Evolutionary conservation across 345 rosid species (phyloP), one percentile per base, ranked within the genome.

Genomic region (Hibiscus syriacus): DNA sequence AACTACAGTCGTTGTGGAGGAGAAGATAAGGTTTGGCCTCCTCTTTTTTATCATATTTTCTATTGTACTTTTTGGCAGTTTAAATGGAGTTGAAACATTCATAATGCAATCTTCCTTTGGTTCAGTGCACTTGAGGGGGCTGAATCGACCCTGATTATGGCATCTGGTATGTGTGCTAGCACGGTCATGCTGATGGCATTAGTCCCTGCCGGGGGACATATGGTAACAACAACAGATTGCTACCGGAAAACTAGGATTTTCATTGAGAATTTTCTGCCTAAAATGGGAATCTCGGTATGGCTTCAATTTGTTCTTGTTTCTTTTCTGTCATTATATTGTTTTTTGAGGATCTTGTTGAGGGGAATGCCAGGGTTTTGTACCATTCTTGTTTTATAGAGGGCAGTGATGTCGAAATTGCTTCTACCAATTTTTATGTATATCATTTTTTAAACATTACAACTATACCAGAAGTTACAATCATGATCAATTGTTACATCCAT

Each of bases 141-240:
- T 52, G 97, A 91, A 75, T 89, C 97, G 32, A 94, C 99, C 3
- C 72, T 94, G 81, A 79, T 94, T 72, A 70, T 87, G 92, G 97
- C 99, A n/a, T 94, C 97, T 72, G 99, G 99, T 67, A 94, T 94
- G 99, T 91, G 92, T 78, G 99, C 97, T 52, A 94, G 95, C 77
- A 86, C 89, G 14, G 90, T 91, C 68, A 30, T 91, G 97, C 69
- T 94, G 53, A 62, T 89, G 90, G 97, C 99, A 46, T 82, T 94
- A 83, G 97, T 94, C 80, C 99, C 97, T 55, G 95, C 91, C 67
- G 97, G 96, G 80, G 97, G 99, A 25, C 99, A 94, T 72, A 66
- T 94, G 63, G 90, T 94, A 32, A 94, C 99, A 14, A 91, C 99
- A 48, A 94, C 95, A 0, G 97, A 94, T 74, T 94, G 99, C 66